These are phyloP conservation scores for Protomyces pachydermus DNA, from an alignment of 1,139 yeast genomes.

Conservation along the genomic window DNA sequence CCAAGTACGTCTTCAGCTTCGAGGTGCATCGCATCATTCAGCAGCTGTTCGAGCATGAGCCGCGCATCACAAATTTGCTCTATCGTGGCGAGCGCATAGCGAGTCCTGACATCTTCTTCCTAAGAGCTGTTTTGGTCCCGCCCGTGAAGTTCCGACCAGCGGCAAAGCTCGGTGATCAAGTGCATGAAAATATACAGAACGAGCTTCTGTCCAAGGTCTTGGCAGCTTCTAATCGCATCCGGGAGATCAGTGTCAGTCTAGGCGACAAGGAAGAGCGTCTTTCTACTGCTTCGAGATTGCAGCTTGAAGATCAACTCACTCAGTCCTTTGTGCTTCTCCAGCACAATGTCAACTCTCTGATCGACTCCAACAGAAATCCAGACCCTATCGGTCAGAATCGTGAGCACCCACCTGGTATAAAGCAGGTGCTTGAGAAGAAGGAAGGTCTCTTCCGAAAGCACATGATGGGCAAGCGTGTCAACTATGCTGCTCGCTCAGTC, in stretches of 20 bases:
- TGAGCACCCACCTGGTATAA: conserved; percentile 85
- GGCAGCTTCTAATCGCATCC: conserved; percentile 71
- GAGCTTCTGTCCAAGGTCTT: conserved; percentile 76
- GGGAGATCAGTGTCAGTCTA: conserved; percentile 62
- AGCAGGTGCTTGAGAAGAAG: conserved; percentile 96
- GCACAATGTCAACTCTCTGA: conserved; percentile 88
- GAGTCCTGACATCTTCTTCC: conserved; percentile 83
- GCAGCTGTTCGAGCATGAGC: conserved; percentile 65
- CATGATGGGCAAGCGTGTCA: conserved; percentile 99
- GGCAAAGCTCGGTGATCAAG: conserved; percentile 91
- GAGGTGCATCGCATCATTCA: conserved; percentile 20
- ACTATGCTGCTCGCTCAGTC: conserved; percentile 97
- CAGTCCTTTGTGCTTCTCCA: conserved; percentile 91
- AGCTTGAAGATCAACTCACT: conserved; percentile 67
- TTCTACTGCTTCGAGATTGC: conserved; percentile 65
- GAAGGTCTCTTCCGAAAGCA: conserved; percentile 98
- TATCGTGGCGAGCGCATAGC: conserved; percentile 31
- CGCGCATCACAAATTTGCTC: conserved; percentile 50
- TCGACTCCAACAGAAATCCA: conserved; percentile 88
- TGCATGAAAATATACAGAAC: conserved; percentile 91
- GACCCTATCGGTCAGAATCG: conserved; percentile 54
- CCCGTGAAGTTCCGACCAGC: conserved; percentile 96
- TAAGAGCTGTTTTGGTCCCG: conserved; percentile 84
- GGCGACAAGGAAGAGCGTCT: conserved; percentile 45
- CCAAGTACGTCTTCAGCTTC: conserved; percentile 17